Evolutionary conservation across 345 rosid species (phyloP).

Genomic region (Gossypium turneri): DNA sequence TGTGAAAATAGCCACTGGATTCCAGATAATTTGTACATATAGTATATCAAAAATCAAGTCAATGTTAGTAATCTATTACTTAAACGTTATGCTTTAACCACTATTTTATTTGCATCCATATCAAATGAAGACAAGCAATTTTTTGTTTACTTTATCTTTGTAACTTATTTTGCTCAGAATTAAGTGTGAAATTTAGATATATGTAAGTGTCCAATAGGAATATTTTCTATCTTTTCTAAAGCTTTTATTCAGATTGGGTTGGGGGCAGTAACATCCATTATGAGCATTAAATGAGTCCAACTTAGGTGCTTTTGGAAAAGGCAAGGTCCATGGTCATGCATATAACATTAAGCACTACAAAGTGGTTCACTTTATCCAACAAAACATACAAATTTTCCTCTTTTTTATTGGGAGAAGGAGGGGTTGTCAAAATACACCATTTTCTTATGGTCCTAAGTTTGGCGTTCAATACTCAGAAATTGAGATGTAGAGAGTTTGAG

Average conservation of each 20-base stretch:
- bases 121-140: background rate
- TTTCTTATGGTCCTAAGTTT: background rate
- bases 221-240: background rate
- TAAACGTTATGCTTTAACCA: background rate
- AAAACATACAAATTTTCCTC: background rate
- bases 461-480: background rate
- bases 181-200: background rate
- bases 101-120: background rate
- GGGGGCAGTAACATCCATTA: background rate
- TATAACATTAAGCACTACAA: background rate
- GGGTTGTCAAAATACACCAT: background rate
- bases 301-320: slow-evolving; percentile 1
- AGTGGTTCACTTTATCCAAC: background rate
- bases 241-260: background rate
- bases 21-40: background rate
- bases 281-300: background rate
- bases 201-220: background rate
- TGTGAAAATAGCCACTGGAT: background rate
- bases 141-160: background rate
- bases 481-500: background rate
- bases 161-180: background rate
- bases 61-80: background rate
- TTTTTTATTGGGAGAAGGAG: background rate
- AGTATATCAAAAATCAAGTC: background rate
- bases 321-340: background rate